phyloP scores from a whole-genome alignment of 2,329 filamentous ascomycete species.

The Xylariaceae sp. region DNA sequence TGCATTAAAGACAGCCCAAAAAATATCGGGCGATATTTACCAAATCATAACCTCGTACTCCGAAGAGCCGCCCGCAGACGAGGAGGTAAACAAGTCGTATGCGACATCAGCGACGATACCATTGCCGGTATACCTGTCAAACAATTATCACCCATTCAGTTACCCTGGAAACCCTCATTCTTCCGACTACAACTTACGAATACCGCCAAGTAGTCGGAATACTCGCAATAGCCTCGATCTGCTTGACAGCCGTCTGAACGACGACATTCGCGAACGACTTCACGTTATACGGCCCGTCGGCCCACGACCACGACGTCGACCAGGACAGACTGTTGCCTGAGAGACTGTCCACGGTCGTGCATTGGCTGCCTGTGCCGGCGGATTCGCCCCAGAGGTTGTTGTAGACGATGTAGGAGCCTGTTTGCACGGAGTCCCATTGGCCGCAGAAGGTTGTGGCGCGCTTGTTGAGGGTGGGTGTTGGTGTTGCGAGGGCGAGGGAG shows the following conservation, averaged over 20 bases:
- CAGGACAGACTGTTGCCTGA: conserved; percentile 36
- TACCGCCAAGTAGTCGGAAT: conserved; percentile 39
- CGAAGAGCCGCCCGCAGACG: conserved; percentile 39
- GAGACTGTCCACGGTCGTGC: conserved; percentile 37
- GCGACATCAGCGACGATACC: conserved; percentile 50
- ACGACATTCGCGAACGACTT: conserved; percentile 45
- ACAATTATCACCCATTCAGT: not conserved
- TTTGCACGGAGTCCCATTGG: conserved; percentile 27
- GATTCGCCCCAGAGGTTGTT: conserved; percentile 48
- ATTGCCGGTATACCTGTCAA: conserved; percentile 42
- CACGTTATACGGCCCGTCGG: conserved; percentile 36
- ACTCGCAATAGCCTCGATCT: conserved; percentile 33
- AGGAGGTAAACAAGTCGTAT: conserved; percentile 54
- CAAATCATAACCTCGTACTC: conserved; percentile 52
- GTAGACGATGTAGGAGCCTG: conserved; percentile 44
- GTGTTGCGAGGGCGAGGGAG: conserved; percentile 14
- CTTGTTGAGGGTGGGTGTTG: conserved; percentile 19
- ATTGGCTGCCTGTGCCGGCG: conserved; percentile 39
- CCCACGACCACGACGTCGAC: conserved; percentile 42
- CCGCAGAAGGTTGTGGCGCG: conserved; percentile 23
- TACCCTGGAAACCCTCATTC: not conserved
- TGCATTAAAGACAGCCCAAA: not conserved
- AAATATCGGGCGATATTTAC: not conserved
- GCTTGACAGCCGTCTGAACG: conserved; percentile 30
- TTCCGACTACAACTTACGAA: conserved; percentile 31